Evolutionary conservation across 148 eudicot genomes (phyloP).

Genomic region (Vaccinium macrocarpon): DNA sequence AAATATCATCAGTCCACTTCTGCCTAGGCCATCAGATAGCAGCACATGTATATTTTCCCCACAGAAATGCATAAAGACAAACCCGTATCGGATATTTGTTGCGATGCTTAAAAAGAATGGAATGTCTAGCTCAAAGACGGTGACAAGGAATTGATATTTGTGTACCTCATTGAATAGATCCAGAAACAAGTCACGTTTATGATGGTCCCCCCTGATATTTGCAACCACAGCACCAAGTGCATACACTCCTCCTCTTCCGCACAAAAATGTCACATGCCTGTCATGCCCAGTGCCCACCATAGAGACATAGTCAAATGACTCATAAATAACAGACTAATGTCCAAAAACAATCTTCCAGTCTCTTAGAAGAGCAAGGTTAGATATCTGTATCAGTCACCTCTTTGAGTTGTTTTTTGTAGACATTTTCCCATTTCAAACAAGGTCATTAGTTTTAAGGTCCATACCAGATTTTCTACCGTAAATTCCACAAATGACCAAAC

Average conservation of each 20-base stretch:
- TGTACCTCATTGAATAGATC: constrained; percentile 56
- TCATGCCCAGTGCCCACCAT: background rate
- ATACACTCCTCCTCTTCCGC: constrained; percentile 70
- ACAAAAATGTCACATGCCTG: constrained; percentile 70
- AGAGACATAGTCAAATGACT: background rate
- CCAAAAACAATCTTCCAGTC: background rate
- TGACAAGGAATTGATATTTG: background rate
- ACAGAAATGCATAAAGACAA: background rate
- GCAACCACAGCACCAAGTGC: constrained; percentile 67
- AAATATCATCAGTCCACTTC: background rate
- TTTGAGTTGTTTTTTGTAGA: background rate
- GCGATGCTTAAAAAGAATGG: background rate
- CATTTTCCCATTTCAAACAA: background rate
- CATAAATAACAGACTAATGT: background rate
- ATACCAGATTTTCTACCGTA: background rate
- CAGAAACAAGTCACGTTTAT: constrained; percentile 38
- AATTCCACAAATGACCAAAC: background rate
- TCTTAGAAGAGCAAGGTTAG: background rate
- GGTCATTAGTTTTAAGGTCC: background rate
- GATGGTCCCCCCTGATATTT: constrained; percentile 45
- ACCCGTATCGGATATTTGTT: background rate
- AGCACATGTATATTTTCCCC: background rate
- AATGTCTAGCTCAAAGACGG: background rate
- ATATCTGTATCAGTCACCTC: background rate
- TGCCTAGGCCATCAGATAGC: background rate